Percentiles rank a stretch among this genome's conserved stretches.
Evolutionary conservation across 2,329 filamentous ascomycete species (phyloP).

Genomic region (Colletotrichum camelliae): DNA sequence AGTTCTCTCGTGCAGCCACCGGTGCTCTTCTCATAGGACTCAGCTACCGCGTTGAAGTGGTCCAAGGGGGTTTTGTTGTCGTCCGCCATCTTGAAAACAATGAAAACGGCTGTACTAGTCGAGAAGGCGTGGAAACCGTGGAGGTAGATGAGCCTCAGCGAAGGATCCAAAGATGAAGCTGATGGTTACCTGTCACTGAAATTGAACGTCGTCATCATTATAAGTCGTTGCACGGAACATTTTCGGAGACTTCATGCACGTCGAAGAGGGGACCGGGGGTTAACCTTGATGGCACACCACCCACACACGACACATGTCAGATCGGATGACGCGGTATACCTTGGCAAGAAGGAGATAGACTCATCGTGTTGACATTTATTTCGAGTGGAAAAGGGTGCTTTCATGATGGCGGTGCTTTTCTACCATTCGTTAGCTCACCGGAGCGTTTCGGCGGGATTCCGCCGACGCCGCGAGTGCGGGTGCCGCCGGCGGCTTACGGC

Average conservation of each 20-base stretch:
- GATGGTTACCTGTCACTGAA: not conserved
- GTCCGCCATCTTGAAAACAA: not conserved
- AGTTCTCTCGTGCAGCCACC: constrained; percentile 25
- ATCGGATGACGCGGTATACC: not conserved
- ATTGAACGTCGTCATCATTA: not conserved
- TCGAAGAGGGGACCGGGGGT: not conserved
- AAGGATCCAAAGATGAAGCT: not conserved
- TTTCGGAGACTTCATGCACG: not conserved
- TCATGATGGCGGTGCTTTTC: not conserved
- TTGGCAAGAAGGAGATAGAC: not conserved
- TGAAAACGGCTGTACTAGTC: not conserved
- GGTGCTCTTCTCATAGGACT: constrained; percentile 21
- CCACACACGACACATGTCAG: not conserved
- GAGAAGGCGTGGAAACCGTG: not conserved
- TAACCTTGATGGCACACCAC: not conserved
- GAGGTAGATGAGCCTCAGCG: accelerated
- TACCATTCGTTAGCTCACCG: not conserved
- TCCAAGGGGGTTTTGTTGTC: not conserved
- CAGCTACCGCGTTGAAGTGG: constrained; percentile 17
- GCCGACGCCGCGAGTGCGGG: not conserved
- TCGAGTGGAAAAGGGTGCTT: not conserved
- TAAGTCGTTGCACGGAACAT: not conserved
- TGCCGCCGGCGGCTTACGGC: not conserved
- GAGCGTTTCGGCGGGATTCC: not conserved
- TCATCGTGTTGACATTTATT: not conserved